phyloP scores from a whole-genome alignment of 176 grass and related monocot genomes.

The Panicum miliaceum region DNA sequence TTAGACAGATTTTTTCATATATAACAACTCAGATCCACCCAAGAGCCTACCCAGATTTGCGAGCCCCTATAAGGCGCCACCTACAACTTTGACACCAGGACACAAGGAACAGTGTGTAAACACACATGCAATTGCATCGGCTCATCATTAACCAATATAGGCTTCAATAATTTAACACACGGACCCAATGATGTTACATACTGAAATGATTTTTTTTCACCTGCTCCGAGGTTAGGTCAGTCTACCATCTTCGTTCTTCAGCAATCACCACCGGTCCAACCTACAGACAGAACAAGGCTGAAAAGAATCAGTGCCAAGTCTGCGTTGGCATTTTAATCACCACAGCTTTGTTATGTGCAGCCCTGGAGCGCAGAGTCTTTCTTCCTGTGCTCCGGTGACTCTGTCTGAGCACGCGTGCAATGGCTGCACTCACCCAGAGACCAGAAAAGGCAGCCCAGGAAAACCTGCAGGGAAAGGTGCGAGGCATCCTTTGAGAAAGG shows the following conservation, averaged over 20 bases:
- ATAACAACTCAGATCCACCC: neutral
- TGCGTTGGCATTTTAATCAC: constrained; percentile 23
- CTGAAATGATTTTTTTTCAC: constrained; percentile 2
- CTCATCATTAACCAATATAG: constrained; percentile 18
- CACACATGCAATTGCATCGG: neutral
- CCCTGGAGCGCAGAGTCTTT: neutral
- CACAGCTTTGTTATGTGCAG: constrained; percentile 20
- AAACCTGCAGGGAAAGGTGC: constrained; percentile 31
- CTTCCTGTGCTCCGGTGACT: neutral
- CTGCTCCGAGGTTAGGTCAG: constrained; percentile 37
- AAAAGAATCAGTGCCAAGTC: constrained; percentile 3
- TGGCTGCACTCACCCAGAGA: constrained; percentile 12
- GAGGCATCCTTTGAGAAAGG: constrained; percentile 33
- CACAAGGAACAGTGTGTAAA: constrained; percentile 6
- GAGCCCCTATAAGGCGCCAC: neutral
- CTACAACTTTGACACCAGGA: neutral
- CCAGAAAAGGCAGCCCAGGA: constrained; percentile 19
- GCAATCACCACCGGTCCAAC: constrained; percentile 6
- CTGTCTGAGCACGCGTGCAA: constrained; percentile 42
- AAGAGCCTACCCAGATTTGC: constrained; percentile 33
- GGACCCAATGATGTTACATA: constrained; percentile 19
- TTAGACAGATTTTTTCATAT: constrained; percentile 37
- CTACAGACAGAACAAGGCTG: neutral
- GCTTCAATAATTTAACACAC: constrained; percentile 21
- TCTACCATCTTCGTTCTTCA: constrained; percentile 2